phyloP scores from a whole-genome alignment of 2,329 filamentous ascomycete genomes.

The Calonectria crousiana region DNA sequence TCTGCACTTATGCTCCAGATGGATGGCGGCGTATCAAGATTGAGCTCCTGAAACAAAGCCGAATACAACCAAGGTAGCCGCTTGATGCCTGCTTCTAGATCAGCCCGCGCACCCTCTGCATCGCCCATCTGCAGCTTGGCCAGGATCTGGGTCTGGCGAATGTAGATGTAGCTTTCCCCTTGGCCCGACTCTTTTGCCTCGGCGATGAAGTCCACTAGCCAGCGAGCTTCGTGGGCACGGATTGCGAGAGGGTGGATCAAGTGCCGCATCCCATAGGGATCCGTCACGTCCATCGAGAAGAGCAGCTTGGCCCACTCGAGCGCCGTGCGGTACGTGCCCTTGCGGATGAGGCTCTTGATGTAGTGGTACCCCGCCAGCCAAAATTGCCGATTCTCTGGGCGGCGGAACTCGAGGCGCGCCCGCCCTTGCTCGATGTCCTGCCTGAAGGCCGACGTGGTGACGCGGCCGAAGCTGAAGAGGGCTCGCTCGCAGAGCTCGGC shows the following conservation, averaged over 20 bases:
- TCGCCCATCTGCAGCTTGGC: slow-evolving; percentile 81
- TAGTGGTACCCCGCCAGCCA: slow-evolving; percentile 93
- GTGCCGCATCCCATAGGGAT: slow-evolving; percentile 87
- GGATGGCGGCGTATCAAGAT: slow-evolving; percentile 80
- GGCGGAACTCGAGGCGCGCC: slow-evolving; percentile 82
- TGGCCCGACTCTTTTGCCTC: slow-evolving; percentile 51
- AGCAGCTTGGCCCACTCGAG: slow-evolving; percentile 94
- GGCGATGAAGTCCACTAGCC: slow-evolving; percentile 78
- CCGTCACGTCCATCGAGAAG: slow-evolving; percentile 78
- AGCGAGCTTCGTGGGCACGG: slow-evolving; percentile 81
- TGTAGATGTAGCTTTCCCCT: slow-evolving; percentile 69
- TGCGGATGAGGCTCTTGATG: slow-evolving; percentile 84
- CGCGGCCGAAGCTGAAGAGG: slow-evolving; percentile 92
- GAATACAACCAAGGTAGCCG: slow-evolving; percentile 87
- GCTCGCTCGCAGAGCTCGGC: slow-evolving; percentile 91
- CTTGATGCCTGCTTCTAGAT: slow-evolving; percentile 76
- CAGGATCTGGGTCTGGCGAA: slow-evolving; percentile 81
- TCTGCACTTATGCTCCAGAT: slow-evolving; percentile 85
- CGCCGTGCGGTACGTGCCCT: slow-evolving; percentile 93
- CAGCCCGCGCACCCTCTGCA: slow-evolving; percentile 71
- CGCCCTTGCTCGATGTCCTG: slow-evolving; percentile 81
- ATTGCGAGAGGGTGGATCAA: slow-evolving; percentile 87
- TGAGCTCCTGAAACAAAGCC: slow-evolving; percentile 82
- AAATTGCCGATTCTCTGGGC: slow-evolving; percentile 91
- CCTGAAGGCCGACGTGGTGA: slow-evolving; percentile 85